These are phyloP conservation scores for Phtheirospermum japonicum DNA, from an alignment of 257 asterid genomes.

Conservation along the genomic window DNA sequence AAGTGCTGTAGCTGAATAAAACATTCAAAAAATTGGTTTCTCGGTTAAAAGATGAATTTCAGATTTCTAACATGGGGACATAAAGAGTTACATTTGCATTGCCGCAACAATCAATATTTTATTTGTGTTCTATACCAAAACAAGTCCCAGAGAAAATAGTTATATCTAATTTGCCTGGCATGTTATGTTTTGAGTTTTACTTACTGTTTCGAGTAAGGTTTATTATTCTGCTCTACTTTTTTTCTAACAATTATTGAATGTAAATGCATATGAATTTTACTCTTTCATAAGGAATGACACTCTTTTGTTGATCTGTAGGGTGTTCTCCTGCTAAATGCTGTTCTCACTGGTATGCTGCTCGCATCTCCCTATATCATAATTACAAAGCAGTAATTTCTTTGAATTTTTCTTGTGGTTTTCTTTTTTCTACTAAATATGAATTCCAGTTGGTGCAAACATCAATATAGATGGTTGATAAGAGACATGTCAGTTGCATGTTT, in stretches of 20 bases:
- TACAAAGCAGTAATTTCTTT: conserved; percentile 11
- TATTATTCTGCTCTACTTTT: conserved; percentile 16
- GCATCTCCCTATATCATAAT: conserved; percentile 12
- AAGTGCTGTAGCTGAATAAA: conserved; percentile 5
- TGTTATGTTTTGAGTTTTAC: conserved; percentile 4
- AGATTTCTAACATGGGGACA: conserved; percentile 9
- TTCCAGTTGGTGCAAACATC: conserved; percentile 21
- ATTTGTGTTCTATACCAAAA: neutral
- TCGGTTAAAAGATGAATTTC: neutral
- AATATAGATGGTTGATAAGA: conserved; percentile 6
- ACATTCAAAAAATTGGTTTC: conserved; percentile 8
- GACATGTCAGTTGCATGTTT: conserved; percentile 1
- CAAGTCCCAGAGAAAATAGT: neutral
- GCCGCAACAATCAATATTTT: neutral
- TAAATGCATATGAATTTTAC: conserved; percentile 12
- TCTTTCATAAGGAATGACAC: conserved; percentile 23
- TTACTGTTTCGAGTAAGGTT: conserved; percentile 6
- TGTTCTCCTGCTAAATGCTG: conserved; percentile 92
- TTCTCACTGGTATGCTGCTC: conserved; percentile 67
- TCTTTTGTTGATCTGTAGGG: conserved; percentile 53
- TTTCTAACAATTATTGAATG: neutral
- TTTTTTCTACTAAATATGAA: conserved; percentile 24
- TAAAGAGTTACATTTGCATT: neutral
- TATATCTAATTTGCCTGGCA: conserved; percentile 3
- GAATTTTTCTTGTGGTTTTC: conserved; percentile 15